Conservation (phyloP, 768 basidiomycete species). For the Gloeostereum incarnatum region DNA sequence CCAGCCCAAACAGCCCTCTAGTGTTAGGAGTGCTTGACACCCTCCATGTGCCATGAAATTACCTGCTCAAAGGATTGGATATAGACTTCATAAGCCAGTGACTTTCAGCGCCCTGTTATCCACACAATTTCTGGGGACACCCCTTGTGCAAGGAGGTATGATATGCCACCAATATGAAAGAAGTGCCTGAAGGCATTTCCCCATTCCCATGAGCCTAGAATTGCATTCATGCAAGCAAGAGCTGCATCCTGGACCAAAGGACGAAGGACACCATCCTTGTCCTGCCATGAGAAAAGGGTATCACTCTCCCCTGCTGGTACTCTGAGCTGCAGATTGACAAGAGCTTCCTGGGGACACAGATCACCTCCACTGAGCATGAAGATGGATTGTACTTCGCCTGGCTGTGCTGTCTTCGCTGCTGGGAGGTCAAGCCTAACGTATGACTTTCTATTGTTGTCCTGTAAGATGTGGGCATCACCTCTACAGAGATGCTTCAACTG, state of each 20-base stretch:
- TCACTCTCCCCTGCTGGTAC: neutral
- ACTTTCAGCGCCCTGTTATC: constrained; percentile 15
- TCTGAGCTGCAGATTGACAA: constrained; percentile 18
- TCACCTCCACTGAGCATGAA: constrained; percentile 13
- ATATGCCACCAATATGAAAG: constrained; percentile 21
- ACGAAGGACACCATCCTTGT: neutral
- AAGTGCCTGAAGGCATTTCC: constrained; percentile 16
- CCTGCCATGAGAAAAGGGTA: neutral
- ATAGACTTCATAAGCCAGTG: constrained; percentile 16
- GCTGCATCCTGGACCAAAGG: constrained; percentile 12
- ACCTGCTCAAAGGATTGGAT: constrained; percentile 15
- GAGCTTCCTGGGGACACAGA: constrained; percentile 19
- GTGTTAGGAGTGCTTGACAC: too few relatives aligned
- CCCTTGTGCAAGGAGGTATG: constrained; percentile 10
- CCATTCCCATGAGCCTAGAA: constrained; percentile 8
- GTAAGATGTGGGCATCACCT: constrained; percentile 9
- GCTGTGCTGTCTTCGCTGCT: constrained; percentile 24
- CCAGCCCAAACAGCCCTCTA: too few relatives aligned
- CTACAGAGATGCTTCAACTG: constrained; percentile 15
- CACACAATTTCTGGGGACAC: constrained; percentile 15
- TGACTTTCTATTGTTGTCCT: constrained; percentile 14
- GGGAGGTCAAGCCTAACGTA: constrained; percentile 22
- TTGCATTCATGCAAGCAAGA: constrained; percentile 10
- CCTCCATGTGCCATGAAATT: constrained; percentile 10
- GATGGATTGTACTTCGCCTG: constrained; percentile 21